Percentiles rank a stretch among this genome's conserved stretches.
Conservation (phyloP, 306 rosid species). For the Sesbania bispinosa region DNA sequence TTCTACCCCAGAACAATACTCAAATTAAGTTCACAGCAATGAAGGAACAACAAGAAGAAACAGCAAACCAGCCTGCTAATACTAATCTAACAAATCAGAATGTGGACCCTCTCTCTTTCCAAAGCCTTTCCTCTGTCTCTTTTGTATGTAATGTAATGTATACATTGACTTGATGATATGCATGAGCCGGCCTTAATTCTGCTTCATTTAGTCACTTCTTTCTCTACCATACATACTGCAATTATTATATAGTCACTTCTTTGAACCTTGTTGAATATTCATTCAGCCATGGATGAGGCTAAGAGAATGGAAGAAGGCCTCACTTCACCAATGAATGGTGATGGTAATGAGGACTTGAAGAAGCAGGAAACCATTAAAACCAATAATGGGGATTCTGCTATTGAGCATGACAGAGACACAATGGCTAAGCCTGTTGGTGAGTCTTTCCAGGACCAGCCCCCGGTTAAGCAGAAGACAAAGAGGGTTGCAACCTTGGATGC, state of each 20-base stretch:
- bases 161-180: constrained; percentile 1
- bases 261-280: constrained; percentile 5
- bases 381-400: background rate
- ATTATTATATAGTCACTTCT: too few species aligned
- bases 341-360: background rate
- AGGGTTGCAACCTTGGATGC: constrained; percentile 85
- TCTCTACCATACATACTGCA: too few species aligned
- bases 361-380: background rate
- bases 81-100: background rate
- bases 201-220: constrained; percentile 12
- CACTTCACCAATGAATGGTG: background rate
- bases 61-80: constrained; percentile 1
- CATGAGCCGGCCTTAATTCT: constrained; percentile 69
- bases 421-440: background rate
- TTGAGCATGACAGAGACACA: constrained; percentile 21
- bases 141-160: background rate
- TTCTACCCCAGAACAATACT: too few species aligned
- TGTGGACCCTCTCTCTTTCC: background rate
- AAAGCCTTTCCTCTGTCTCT: background rate
- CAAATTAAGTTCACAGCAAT: background rate
- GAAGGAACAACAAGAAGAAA: background rate
- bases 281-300: constrained; percentile 42
- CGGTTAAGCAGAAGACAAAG: constrained; percentile 52
- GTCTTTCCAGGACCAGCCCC: background rate
- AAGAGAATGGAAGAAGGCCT: constrained; percentile 68